Evolutionary conservation across 208 protist genomes (phyloP).

Genomic region (Naegleria gruberi): DNA sequence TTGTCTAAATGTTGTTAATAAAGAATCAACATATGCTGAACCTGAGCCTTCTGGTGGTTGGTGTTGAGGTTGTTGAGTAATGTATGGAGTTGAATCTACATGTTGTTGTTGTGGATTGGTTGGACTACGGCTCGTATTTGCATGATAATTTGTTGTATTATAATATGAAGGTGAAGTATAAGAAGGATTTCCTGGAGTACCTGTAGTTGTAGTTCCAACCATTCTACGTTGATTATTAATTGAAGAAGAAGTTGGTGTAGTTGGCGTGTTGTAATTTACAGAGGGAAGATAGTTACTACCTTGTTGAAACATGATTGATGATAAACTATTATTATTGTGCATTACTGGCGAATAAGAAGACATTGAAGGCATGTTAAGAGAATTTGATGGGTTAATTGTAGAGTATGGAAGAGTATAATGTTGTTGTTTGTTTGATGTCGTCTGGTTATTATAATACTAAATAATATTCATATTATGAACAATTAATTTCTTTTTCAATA

Average conservation of each 20-base stretch:
- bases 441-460: too few relatives aligned
- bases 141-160: not conserved
- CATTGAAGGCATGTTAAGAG: too few relatives aligned
- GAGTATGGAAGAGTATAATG: too few relatives aligned
- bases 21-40: not conserved
- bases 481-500: too few relatives aligned
- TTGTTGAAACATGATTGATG: too few relatives aligned
- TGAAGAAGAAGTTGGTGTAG: not conserved
- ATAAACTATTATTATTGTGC: too few relatives aligned
- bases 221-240: not conserved
- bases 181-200: not conserved
- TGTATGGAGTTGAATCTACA: not conserved
- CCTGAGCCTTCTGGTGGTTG: not conserved
- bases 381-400: too few relatives aligned
- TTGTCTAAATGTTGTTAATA: not conserved
- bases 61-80: not conserved
- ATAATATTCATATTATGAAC: too few relatives aligned
- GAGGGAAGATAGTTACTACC: not conserved
- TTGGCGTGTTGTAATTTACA: not conserved
- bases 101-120: not conserved
- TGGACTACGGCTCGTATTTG: not conserved
- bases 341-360: too few relatives aligned
- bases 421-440: too few relatives aligned
- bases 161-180: not conserved
- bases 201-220: not conserved